Evolutionary conservation across 2,329 filamentous ascomycete species (phyloP).

Genomic region (Hypoxylon sp.): DNA sequence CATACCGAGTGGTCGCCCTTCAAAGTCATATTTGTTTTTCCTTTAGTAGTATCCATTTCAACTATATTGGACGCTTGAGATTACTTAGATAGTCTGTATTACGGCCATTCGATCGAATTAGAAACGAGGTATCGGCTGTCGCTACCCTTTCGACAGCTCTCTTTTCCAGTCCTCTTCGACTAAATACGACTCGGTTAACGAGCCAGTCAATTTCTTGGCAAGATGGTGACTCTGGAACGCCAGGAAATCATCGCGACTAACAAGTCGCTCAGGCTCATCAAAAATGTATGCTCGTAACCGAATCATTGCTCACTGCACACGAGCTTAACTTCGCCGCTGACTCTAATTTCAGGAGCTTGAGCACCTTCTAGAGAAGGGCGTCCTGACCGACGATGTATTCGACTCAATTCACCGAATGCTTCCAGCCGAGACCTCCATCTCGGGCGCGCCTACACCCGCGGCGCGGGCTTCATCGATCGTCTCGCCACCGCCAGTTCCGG

Average conservation of each 20-base stretch:
- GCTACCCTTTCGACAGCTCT: background rate
- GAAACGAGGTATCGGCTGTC: slow-evolving; percentile 8
- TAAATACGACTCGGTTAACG: background rate
- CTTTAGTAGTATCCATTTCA: background rate
- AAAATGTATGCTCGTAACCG: slow-evolving; percentile 71
- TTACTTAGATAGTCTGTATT: background rate
- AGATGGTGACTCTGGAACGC: slow-evolving; percentile 65
- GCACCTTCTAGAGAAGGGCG: slow-evolving; percentile 83
- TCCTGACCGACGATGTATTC: slow-evolving; percentile 82
- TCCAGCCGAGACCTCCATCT: slow-evolving; percentile 76
- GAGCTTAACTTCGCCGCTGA: slow-evolving; percentile 21
- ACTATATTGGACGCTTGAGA: background rate
- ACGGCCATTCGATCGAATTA: slow-evolving; percentile 1
- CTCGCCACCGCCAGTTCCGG: slow-evolving; percentile 45
- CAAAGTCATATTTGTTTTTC: background rate
- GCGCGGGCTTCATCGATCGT: slow-evolving; percentile 52
- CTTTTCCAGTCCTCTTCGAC: background rate
- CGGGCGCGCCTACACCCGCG: slow-evolving; percentile 61
- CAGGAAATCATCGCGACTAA: slow-evolving; percentile 78
- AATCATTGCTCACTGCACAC: slow-evolving; percentile 3
- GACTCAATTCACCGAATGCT: slow-evolving; percentile 81
- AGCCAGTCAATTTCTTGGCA: slow-evolving; percentile 32
- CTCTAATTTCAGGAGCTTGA: slow-evolving; percentile 81
- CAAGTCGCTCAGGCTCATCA: slow-evolving; percentile 87
- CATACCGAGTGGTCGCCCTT: background rate